Conservation (phyloP, 1,284 basidiomycete genomes). For the Schizophyllum commune region DNA sequence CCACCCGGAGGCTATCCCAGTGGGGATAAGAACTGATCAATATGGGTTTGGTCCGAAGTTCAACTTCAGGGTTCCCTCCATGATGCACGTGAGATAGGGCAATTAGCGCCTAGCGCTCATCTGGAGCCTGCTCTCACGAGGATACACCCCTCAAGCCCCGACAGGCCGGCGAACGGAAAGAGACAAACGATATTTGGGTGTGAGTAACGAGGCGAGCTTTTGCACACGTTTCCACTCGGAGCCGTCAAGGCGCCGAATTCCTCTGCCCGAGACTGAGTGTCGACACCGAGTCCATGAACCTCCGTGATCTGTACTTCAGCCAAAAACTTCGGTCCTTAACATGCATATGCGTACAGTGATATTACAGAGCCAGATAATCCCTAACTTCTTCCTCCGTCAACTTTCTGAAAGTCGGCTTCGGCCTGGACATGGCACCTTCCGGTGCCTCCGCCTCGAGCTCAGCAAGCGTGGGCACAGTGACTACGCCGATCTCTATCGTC, state of each 20-base stretch:
- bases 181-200: too few relatives aligned
- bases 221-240: background rate
- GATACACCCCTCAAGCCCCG: too few relatives aligned
- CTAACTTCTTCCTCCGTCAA: conserved; percentile 90
- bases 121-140: background rate
- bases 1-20: background rate
- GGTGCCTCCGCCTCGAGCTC: conserved; percentile 44
- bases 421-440: conserved; percentile 63
- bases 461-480: conserved; percentile 77
- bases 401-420: conserved; percentile 87
- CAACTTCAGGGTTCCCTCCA: background rate
- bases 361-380: conserved; percentile 82
- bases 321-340: background rate
- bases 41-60: background rate
- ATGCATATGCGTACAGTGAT: conserved; percentile 10
- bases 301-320: background rate
- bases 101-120: background rate
- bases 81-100: background rate
- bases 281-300: background rate
- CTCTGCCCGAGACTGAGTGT: background rate
- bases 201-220: background rate
- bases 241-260: background rate
- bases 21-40: background rate
- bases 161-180: too few relatives aligned
- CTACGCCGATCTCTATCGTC: conserved; percentile 97